Base-by-base conservation (phyloP, 768 basidiomycete species). In the Termitomyces sp. region DNA sequence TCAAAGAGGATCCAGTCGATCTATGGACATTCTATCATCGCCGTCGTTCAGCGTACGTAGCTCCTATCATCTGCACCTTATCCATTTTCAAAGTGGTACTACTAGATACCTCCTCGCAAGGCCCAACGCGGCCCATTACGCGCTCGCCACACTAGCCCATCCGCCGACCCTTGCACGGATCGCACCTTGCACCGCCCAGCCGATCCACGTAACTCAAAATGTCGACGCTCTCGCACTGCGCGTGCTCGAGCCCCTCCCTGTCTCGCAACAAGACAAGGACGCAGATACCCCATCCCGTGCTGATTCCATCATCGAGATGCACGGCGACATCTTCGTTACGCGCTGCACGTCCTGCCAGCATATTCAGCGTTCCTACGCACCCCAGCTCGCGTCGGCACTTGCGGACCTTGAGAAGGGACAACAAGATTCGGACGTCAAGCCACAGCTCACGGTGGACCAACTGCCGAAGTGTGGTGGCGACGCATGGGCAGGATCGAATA, bases 11-110 rank as follows among this genome's bases (percentile, higher is more conserved):
- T 56, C 76, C 76, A 3, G 69, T 67, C 44, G 61, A 66, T 2
- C 72, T 76, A 1, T 79, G 77, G 77, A 73, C 62, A 37, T 79
- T 80, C 66, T 79, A 79, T 52, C 79, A 82, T 56, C 72, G 73
- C 51, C 65, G 79, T 40, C 70, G 79, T 37, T 66, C 72, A 58
- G 66, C 67, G 74, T 76, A 45, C 63, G 71, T 32, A 39, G 10
- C 10, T 9, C 19, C 7, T 17, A 27, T 27, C n/a, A n/a, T 23
- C 16, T 46, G 16, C 21, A 35, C 21, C 59, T 25, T 54, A 23
- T 44, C 25, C 25, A 49, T 25, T 30, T 17, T 25, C 23, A 21
- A 35, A 10, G 17, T 23, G 7, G 14, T 27, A 35, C 6, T 5
- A 6, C 11, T 11, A 70, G 69, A 61, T 76, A 71, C 19, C 64